phyloP scores from a whole-genome alignment of 2,329 filamentous ascomycete species.

The Scedosporium aurantiacum region DNA sequence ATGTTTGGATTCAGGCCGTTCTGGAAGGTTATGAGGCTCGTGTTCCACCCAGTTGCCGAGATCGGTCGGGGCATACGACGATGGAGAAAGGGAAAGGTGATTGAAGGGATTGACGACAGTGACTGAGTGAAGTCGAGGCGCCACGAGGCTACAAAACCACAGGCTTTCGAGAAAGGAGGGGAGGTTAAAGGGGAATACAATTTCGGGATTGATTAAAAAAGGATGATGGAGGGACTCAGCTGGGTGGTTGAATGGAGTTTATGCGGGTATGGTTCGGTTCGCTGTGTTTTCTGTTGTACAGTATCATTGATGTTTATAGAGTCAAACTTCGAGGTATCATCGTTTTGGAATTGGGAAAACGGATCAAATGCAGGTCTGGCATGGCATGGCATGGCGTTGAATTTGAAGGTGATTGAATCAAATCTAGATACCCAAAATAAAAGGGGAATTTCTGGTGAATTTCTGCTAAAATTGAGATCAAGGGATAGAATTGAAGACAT shows the following conservation, averaged over 20 bases:
- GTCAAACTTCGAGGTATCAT: background rate
- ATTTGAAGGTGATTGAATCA: background rate
- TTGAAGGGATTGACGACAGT: background rate
- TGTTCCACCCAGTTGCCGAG: slow-evolving; percentile 5
- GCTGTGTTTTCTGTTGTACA: background rate
- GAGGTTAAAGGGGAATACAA: too few species aligned
- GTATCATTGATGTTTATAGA: background rate
- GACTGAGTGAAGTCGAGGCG: background rate
- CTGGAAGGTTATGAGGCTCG: slow-evolving; percentile 4
- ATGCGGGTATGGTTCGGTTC: background rate
- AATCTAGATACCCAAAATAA: background rate
- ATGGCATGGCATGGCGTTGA: background rate
- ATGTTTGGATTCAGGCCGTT: slow-evolving; percentile 1
- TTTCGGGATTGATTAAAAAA: too few species aligned
- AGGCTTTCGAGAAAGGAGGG: too few species aligned
- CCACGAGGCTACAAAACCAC: too few species aligned
- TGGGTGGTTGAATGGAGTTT: background rate
- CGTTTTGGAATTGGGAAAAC: background rate
- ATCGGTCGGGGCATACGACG: slow-evolving; percentile 1
- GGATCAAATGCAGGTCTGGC: background rate
- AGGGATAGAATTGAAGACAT: too few species aligned
- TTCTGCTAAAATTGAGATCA: background rate
- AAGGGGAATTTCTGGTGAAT: background rate
- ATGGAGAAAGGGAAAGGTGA: slow-evolving; percentile 5
- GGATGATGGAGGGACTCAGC: background rate